Evolutionary conservation across 208 protist species (phyloP).

Genomic region (Trypanosoma conorhini): DNA sequence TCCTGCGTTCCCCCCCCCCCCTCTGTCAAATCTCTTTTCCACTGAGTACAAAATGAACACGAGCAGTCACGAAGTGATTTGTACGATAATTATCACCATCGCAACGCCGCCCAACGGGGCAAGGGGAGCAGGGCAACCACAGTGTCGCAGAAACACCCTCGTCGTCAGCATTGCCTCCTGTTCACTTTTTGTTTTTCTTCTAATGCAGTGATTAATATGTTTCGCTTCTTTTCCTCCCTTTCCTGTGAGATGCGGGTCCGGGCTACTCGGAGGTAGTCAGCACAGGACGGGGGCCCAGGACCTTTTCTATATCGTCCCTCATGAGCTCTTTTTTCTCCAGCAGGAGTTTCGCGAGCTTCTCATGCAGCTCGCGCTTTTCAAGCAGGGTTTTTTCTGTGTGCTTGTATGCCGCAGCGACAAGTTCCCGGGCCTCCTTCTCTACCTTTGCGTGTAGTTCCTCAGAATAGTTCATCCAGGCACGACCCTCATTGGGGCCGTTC

Average conservation of each 20-base stretch:
- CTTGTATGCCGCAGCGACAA: conserved; percentile 70
- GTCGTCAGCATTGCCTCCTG: neutral
- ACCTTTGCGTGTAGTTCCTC: conserved; percentile 88
- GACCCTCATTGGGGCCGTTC: conserved; percentile 86
- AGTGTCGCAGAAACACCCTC: neutral
- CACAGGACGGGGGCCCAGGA: conserved; percentile 72
- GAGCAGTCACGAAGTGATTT: conserved; percentile 20
- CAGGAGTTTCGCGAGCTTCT: conserved; percentile 69
- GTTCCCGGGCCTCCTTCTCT: conserved; percentile 74
- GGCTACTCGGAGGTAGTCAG: neutral
- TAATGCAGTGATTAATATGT: neutral
- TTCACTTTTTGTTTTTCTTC: neutral
- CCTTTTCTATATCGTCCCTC: conserved; percentile 66
- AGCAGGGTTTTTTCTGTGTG: conserved; percentile 70
- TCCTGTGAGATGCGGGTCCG: neutral
- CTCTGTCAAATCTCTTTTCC: neutral
- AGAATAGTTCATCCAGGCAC: conserved; percentile 89
- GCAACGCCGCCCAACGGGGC: neutral
- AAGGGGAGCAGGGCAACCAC: neutral
- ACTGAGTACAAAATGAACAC: neutral
- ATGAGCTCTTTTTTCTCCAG: conserved; percentile 90
- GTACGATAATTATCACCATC: neutral
- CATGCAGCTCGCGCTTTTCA: conserved; percentile 70
- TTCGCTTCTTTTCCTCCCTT: neutral
- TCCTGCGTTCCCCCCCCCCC: neutral